These are phyloP conservation scores for Hippophae rhamnoides DNA, from an alignment of 306 rosid species.

Conservation along the genomic window DNA sequence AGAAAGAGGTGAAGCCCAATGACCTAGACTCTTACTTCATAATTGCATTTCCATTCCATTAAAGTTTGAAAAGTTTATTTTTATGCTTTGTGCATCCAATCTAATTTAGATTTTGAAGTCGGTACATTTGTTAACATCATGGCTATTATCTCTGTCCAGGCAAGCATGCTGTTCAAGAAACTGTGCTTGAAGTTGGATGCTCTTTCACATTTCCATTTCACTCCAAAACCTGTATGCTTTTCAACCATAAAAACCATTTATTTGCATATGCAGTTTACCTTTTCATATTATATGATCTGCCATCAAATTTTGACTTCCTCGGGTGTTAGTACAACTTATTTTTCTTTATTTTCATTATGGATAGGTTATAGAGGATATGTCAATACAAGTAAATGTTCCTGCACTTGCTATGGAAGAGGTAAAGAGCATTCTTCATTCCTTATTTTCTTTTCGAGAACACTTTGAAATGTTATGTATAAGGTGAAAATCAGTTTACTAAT, in stretches of 20 bases:
- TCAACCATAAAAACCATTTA: not conserved
- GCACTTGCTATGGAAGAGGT: conserved; percentile 99
- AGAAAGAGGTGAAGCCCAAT: conserved; percentile 49
- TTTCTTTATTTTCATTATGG: conserved; percentile 19
- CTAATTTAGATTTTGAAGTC: not conserved
- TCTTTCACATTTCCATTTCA: conserved; percentile 83
- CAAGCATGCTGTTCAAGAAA: conserved; percentile 61
- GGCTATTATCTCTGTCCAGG: conserved; percentile 42
- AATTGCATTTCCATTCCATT: conserved; percentile 1
- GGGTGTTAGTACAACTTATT: conserved; percentile 1
- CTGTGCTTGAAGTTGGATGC: conserved; percentile 80
- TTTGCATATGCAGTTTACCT: conserved; percentile 3
- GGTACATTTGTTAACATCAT: conserved; percentile 16
- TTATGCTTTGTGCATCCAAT: not conserved
- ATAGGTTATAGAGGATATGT: conserved; percentile 91
- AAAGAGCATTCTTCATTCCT: conserved; percentile 15
- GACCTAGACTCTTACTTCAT: conserved; percentile 1
- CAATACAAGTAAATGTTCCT: conserved; percentile 66
- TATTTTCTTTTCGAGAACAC: not conserved
- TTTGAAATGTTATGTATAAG: not conserved
- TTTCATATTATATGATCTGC: not conserved
- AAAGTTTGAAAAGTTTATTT: not conserved
- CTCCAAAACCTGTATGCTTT: conserved; percentile 87
- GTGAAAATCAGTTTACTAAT: conserved; percentile 10
- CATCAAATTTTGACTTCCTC: not conserved